Percentiles rank a stretch among this genome's conserved stretches.
phyloP scores from a whole-genome alignment of 31 red algal genomes.

The Odonthalia washingtoniensis region DNA sequence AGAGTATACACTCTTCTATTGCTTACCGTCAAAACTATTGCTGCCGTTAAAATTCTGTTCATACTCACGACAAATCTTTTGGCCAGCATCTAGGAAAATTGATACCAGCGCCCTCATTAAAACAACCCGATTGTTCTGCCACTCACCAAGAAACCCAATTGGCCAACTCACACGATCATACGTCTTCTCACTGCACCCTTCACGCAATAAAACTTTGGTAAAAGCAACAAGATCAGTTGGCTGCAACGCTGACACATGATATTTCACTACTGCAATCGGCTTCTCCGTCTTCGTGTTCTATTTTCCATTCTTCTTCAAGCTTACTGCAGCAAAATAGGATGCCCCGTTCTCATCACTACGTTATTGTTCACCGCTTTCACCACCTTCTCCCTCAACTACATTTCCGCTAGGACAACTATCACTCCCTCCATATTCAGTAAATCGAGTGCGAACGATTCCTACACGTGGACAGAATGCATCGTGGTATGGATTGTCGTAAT shows the following conservation, averaged over 20 bases:
- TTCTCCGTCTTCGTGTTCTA: constrained; percentile 39
- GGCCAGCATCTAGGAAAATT: constrained; percentile 47
- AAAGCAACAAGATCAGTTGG: constrained; percentile 48
- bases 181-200: constrained; percentile 52
- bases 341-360: background rate
- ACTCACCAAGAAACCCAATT: constrained; percentile 57
- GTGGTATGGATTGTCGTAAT: too few species aligned
- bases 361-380: background rate
- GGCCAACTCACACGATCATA: constrained; percentile 40
- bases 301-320: constrained; percentile 29
- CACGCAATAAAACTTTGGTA: constrained; percentile 60
- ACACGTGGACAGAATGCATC: too few species aligned
- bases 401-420: background rate
- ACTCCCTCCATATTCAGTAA: background rate
- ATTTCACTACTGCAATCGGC: constrained; percentile 33
- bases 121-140: constrained; percentile 37
- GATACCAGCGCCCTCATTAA: constrained; percentile 59
- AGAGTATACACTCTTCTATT: constrained; percentile 24
- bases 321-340: too few species aligned
- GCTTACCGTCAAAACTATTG: background rate
- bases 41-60: constrained; percentile 27
- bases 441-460: too few species aligned
- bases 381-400: background rate
- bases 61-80: constrained; percentile 54
- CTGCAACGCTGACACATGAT: constrained; percentile 50